Base-by-base conservation (phyloP, 192 early-diverging fungal genomes). In the Blastocladiella britannica region DNA sequence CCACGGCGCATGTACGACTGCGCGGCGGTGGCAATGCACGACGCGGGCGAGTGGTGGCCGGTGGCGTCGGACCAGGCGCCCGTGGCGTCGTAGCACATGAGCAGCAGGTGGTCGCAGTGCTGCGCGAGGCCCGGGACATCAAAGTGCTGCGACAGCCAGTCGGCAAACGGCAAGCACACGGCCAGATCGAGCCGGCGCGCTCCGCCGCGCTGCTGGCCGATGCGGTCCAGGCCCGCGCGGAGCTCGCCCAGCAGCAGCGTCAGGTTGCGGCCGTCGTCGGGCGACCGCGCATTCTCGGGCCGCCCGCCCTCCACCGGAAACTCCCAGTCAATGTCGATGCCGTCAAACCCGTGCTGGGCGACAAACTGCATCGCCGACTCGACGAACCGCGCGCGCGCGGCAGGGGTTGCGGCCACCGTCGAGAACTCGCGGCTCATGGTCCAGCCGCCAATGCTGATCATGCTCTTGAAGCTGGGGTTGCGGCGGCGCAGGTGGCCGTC, bases 31-130 rank as follows among this genome's bases (percentile, higher is more conserved):
- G 88, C 60, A 29, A 73, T 73, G 27, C 67, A 77, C 53, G 79
- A 78, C 56, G 97, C 67, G 62, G 89, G 87, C 55, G 90, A 76
- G 58, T 99, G 95, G 67, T 97, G 95, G 24, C 82, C 86, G 3
- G 87, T 69, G 22, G 59, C 58, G 12, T 25, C 9, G 26, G 80
- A 82, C 83, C 87, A 83, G 26, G 73, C 63, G 2, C 82, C 82
- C 1, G 72, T 64, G 52, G 79, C 77, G 64, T 89, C 87, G 66
- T 94, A 96, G 3, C 88, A 77, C 94, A 98, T 98, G 51, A 96
- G 63, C 62, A 91, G 87, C 72, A 96, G 84, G 22, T 71, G 60
- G 66, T 89, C 82, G 28, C 37, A 47, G 15, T 9, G 2, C 9
- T 47, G 15, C 15, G 37, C 37, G 37, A 47, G 37, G 15, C 37